These are phyloP conservation scores for Pseudoturritis turrita DNA, from an alignment of 345 rosid species.

Conservation along the genomic window DNA sequence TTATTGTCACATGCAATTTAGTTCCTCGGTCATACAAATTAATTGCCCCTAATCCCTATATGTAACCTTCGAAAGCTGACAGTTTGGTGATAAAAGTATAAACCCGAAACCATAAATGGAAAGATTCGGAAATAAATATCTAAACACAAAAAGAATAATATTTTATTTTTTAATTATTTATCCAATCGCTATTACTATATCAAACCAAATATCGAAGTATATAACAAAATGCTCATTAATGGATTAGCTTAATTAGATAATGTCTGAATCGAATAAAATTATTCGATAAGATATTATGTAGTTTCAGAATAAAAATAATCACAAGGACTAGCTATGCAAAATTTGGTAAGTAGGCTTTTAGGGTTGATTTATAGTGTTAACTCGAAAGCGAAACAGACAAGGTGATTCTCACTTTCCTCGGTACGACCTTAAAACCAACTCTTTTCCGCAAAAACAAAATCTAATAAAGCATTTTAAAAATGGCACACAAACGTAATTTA, in stretches of 20 bases:
- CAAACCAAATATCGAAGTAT: neutral
- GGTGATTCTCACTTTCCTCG: neutral
- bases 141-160: neutral
- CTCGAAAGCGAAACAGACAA: conserved; percentile 12
- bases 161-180: neutral
- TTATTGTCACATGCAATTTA: neutral
- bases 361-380: neutral
- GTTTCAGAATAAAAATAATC: neutral
- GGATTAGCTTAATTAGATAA: no score
- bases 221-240: no score
- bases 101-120: neutral
- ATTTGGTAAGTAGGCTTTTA: conserved; percentile 1
- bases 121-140: neutral
- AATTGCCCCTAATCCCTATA: neutral
- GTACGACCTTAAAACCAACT: conserved; percentile 30
- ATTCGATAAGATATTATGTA: neutral
- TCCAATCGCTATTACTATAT: neutral
- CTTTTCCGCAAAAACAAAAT: conserved; percentile 19
- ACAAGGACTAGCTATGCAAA: neutral
- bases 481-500: conserved; percentile 7
- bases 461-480: neutral
- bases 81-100: neutral
- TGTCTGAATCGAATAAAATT: no score
- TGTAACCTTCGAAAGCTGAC: neutral
- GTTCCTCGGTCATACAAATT: neutral